Evolutionary conservation across 2,329 filamentous ascomycete species (phyloP), one percentile per base, ranked within the genome.

Genomic region (Colletotrichum aenigma): DNA sequence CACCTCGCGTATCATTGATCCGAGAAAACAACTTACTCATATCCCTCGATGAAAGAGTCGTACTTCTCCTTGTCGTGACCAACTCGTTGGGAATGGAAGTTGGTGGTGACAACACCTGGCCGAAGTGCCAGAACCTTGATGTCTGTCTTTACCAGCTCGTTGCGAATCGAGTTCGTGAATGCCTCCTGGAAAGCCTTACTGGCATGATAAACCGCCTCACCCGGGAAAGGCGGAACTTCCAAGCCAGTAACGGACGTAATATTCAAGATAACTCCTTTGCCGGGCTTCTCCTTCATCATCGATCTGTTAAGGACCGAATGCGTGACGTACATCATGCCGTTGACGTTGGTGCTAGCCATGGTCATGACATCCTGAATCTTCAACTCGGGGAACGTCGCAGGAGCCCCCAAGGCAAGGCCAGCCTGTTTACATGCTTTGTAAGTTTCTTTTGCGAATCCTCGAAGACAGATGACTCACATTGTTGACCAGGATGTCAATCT

Each of bases 191-290:
- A 83, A 1, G 87, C 86, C 77, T 89, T 89, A 76, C 81, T 85
- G 6, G 87, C 83, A 74, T 89, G 87, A 70, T 89, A 88, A 10
- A 90, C 86, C 0, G 87, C 84, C 77, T 89, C 88, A 15, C 88
- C 87, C 0, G 85, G 81, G 66, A 89, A 89, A 0, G 88, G 88
- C 0, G 88, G 88, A 0, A 85, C 84, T 74, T 89, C 88, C 0
- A 89, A 80, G 0, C 82, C 88, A 0, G 88, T 89, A 0, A 84
- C 83, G 0, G 85, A 88, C 1, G 88, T 87, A 15, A 89, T 80
- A 75, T 89, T 89, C 1, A 90, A 76, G 30, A 89, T 89, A 3
- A 86, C 88, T 24, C 73, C 75, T 12, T 66, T 56, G 3, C 87
- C 87, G 15, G 77, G 72, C 34, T 84, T 84, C 0, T 81, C 79